Conservation (phyloP, 805 yeast species). For the Saturnispora ahearnii region DNA sequence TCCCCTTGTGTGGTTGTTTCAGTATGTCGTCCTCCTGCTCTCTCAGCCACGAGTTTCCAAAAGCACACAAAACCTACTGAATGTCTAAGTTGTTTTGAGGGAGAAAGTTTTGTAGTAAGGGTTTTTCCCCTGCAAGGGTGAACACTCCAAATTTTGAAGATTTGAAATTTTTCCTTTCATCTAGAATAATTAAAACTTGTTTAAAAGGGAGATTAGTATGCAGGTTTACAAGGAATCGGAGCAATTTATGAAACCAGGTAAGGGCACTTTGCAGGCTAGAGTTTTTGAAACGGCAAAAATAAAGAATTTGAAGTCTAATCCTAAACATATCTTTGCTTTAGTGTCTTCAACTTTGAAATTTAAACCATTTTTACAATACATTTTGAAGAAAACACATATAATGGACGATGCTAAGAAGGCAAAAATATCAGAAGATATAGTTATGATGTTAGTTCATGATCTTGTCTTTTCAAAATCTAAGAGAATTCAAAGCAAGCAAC, state of each 20-base stretch:
- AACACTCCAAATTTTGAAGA: neutral
- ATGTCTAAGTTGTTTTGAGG: neutral
- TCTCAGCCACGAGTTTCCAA: neutral
- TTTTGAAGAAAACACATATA: constrained; percentile 63
- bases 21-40: neutral
- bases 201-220: constrained; percentile 18
- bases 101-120: neutral
- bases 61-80: neutral
- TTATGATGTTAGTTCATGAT: constrained; percentile 71
- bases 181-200: neutral
- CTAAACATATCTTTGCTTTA: constrained; percentile 80
- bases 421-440: constrained; percentile 43
- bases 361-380: constrained; percentile 49
- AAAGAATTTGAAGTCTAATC: constrained; percentile 46
- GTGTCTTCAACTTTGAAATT: constrained; percentile 70
- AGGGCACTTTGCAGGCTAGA: constrained; percentile 47
- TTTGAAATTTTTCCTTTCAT: neutral
- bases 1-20: neutral
- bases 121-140: constrained; percentile 1
- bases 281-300: constrained; percentile 43
- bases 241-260: constrained; percentile 31
- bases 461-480: constrained; percentile 65
- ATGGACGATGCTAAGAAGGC: constrained; percentile 39
- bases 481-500: constrained; percentile 82
- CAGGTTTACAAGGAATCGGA: constrained; percentile 35